A percentile compares a stretch with the other conserved stretches of the same genome.
Evolutionary conservation across 345 rosid genomes (phyloP).

Genomic region (Pistacia atlantica): DNA sequence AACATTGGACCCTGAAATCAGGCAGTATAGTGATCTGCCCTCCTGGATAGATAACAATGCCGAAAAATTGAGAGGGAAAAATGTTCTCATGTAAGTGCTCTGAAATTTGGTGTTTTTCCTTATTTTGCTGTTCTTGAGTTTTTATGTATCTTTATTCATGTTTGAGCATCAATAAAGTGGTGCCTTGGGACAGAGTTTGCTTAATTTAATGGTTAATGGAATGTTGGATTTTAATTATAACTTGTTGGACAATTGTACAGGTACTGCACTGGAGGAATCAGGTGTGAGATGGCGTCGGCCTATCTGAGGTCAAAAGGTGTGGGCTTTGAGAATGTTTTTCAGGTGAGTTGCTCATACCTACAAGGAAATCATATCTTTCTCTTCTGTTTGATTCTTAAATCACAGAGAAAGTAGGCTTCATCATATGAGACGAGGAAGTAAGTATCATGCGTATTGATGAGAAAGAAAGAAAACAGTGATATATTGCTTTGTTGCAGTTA

Average conservation of each 20-base stretch:
- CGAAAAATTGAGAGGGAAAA: conserved; percentile 63
- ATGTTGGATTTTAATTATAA: neutral
- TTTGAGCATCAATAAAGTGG: neutral
- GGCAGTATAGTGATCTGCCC: conserved; percentile 93
- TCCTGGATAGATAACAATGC: conserved; percentile 83
- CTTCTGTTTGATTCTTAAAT: conserved; percentile 5
- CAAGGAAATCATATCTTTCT: conserved; percentile 4
- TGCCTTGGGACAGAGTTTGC: neutral
- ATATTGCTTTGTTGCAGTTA: conserved; percentile 53
- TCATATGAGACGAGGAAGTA: conserved; percentile 9
- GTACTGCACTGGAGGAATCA: conserved; percentile 98
- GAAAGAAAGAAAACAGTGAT: neutral
- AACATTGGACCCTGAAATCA: conserved; percentile 81
- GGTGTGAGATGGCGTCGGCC: conserved; percentile 99
- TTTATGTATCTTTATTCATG: conserved; percentile 7
- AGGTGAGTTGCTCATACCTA: conserved; percentile 49
- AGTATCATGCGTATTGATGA: conserved; percentile 11
- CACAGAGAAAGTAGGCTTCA: conserved; percentile 9
- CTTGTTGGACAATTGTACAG: conserved; percentile 33
- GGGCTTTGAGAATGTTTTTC: conserved; percentile 86
- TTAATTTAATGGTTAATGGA: neutral
- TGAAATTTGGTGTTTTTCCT: conserved; percentile 15
- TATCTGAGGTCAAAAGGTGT: conserved; percentile 85
- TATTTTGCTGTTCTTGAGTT: neutral
- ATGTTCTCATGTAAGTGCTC: conserved; percentile 72